Base-by-base conservation (phyloP, 805 yeast species). In the Pichia cephalocereana region DNA sequence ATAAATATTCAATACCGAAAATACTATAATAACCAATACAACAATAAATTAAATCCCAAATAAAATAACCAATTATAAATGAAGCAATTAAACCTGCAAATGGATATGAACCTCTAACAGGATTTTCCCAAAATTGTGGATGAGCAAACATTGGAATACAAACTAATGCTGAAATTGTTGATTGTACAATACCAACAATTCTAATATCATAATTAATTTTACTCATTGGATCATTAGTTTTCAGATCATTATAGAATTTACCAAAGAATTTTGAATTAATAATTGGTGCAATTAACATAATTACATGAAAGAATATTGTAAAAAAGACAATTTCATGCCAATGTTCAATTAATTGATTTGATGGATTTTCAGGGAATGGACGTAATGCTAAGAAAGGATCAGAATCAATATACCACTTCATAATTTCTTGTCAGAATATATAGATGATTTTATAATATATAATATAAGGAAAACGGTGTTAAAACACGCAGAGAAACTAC, bases 1-100 rank as follows among this genome's bases (percentile, higher is more conserved):
- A 68, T 48, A 87, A 67, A 65, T 86, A 93, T 41, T 90, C 88
- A 15, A 77, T 46, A 0, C 99, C 98, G 65, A 87, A 93, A 53
- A 86, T 63, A 45, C 74, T 68, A 62, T 70, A 79, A 68, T 85
- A 73, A 45, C 66, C 66, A 9, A 80, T 8, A 45, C 67, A 61
- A 61, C 97, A 90, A 47, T 89, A 82, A 49, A 68, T 65, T 37
- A 83, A 52, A 65, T 93, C 99, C 99, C 99, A 93, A 23, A 87
- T 55, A 62, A 93, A 93, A 68, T 93, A 93, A 3, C 98, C 99
- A 10, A 74, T 61, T 10, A 95, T 82, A 48, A 83, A 59, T 1
- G 96, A 73, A 14, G 82, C 69, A 7, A 85, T 85, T 58, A 90
- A 72, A 0, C 87, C 88, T 0, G 82, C 81, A 60, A 79, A 85